Base-by-base conservation (phyloP, 2,329 filamentous ascomycete species). In the Alternaria ventricosa region DNA sequence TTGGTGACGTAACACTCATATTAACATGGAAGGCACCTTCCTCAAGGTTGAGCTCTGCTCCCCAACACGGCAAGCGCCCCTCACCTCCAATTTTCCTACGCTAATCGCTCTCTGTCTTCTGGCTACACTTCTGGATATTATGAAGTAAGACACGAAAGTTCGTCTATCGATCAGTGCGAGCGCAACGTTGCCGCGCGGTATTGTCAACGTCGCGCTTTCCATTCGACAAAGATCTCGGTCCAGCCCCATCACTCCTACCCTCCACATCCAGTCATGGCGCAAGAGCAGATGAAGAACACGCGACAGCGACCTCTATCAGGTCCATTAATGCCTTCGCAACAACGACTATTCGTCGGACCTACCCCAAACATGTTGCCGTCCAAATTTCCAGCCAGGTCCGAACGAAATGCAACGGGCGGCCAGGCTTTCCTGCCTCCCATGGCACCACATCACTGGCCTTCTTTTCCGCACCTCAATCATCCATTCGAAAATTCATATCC, bases 291-390 rank as follows among this genome's bases (percentile, higher is more conserved):
- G 1, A 23, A 22, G 5, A 43, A 20, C 12, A 54, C 36, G 43
- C 20, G 33, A 46, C 53, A 54, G 25, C 30, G 15, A 33, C 43
- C 13, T 11, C 28, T 44, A 18, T 11, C 50, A n/a, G 18, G n/a
- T 2, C 18, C 50, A 41, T 2, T 11, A n/a, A 57, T 20, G 30
- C 12, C 11, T 20, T 15, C 23, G 9, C 54, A 51, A 50, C 41
- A 51, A n/a, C 25, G 6, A 20, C n/a, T 15, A 41, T 44, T 55
- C 15, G 27, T 45, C 27, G 44, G 1, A 7, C 45, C 50, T 59
- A 18, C 57, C 20, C 45, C 59, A 41, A 65, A 62, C 27, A 65
- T 65, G 59, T 20, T 62, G 15, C 45, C 59, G 10, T 15, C 20
- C 11, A 50, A 55, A 4, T 2, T 33, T 4, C 4, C 55, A 53